Evolutionary conservation across 306 rosid genomes (phyloP).

Genomic region (Acacia melanoxylon): DNA sequence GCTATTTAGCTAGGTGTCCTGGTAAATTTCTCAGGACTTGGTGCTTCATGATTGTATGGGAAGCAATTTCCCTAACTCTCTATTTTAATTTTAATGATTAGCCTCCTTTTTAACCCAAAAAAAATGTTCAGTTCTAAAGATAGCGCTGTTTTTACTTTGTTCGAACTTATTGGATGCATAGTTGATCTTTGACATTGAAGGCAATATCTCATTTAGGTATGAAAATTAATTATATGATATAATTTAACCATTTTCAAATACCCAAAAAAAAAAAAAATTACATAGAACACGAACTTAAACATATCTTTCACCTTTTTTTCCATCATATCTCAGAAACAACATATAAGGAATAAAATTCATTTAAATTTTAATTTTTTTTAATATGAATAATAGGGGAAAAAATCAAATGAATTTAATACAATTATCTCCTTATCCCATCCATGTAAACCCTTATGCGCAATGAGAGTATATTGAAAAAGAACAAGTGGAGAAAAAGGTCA

Average conservation of each 20-base stretch:
- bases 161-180: too few species aligned
- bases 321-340: background rate
- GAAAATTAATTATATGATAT: background rate
- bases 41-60: too few species aligned
- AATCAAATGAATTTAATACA: slow-evolving; percentile 32
- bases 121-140: too few species aligned
- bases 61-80: too few species aligned
- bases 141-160: too few species aligned
- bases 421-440: slow-evolving; percentile 24
- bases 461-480: background rate
- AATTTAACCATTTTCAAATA: too few species aligned
- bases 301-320: background rate
- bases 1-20: too few species aligned
- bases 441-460: slow-evolving; percentile 15
- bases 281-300: background rate
- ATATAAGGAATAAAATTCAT: background rate
- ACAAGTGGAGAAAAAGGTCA: background rate
- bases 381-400: background rate
- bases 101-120: too few species aligned
- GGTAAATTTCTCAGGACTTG: too few species aligned
- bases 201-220: too few species aligned
- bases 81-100: too few species aligned
- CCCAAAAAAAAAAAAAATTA: background rate
- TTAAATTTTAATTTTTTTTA: background rate
- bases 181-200: background rate